Evolutionary conservation across 305 asterid genomes (phyloP).

Genomic region (Nicotiana rustica): DNA sequence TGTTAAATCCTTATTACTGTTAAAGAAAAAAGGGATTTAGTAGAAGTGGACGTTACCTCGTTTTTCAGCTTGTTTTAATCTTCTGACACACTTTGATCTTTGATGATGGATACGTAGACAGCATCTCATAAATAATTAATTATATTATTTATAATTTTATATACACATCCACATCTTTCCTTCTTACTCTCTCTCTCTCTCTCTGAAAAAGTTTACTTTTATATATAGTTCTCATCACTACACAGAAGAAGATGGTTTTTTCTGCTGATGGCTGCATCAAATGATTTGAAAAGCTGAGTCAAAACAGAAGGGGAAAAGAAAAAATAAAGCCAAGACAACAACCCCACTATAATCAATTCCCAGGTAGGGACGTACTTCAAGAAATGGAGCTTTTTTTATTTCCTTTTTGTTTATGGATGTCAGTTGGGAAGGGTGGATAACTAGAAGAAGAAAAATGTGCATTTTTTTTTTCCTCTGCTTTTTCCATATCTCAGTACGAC

Average conservation of each 20-base stretch:
- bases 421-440: constrained; percentile 55
- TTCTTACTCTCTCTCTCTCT: constrained; percentile 48
- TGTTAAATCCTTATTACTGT: not conserved
- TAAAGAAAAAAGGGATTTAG: constrained; percentile 36
- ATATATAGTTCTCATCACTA: constrained; percentile 44
- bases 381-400: not conserved
- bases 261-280: constrained; percentile 54
- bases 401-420: not conserved
- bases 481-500: constrained; percentile 31
- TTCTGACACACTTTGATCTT: constrained; percentile 70
- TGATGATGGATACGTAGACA: constrained; percentile 40
- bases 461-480: constrained; percentile 64
- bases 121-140: constrained; percentile 38
- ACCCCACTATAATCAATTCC: constrained; percentile 23
- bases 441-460: constrained; percentile 74
- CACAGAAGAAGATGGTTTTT: constrained; percentile 27
- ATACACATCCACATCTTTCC: constrained; percentile 41
- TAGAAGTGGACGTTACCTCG: constrained; percentile 93
- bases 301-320: constrained; percentile 48
- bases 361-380: constrained; percentile 30
- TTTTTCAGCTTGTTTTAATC: constrained; percentile 69
- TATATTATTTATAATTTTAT: too few species aligned
- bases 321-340: not conserved
- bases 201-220: constrained; percentile 55
- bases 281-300: constrained; percentile 77